Conservation (phyloP, 148 eudicot genomes). For the Talinum fruticosum region DNA sequence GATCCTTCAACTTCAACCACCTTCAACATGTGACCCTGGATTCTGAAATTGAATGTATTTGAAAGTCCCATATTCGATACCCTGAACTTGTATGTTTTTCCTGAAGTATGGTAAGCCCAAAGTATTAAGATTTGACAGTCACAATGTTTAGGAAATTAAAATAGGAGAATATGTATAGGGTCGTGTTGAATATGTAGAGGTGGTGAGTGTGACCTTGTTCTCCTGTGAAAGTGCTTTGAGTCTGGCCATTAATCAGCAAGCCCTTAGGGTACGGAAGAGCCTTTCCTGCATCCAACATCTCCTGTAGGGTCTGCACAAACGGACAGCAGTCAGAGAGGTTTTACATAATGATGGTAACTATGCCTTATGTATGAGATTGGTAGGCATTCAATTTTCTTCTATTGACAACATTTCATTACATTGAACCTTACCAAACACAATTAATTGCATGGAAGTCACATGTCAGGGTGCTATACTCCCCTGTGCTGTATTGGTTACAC, state of each 20-base stretch:
- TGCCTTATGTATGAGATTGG: no score
- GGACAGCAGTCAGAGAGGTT: not conserved
- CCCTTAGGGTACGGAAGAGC: constrained; percentile 68
- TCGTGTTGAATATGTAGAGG: not conserved
- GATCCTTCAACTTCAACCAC: constrained; percentile 98
- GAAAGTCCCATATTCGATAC: constrained; percentile 82
- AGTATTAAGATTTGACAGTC: not conserved
- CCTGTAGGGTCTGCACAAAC: constrained; percentile 50
- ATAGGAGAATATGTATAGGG: no score
- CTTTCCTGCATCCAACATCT: constrained; percentile 63
- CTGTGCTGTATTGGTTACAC: no score
- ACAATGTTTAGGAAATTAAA: not conserved
- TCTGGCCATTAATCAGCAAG: constrained; percentile 71
- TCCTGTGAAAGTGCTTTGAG: constrained; percentile 50
- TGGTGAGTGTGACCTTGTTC: constrained; percentile 55
- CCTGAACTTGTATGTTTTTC: constrained; percentile 87
- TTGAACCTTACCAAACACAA: no score
- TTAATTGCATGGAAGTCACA: no score
- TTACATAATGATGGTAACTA: no score
- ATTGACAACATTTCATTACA: no score
- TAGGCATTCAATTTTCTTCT: no score
- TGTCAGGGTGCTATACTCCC: no score
- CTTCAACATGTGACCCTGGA: constrained; percentile 77
- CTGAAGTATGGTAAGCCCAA: constrained; percentile 36
- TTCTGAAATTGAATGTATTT: constrained; percentile 80